Conservation (phyloP, 2,329 filamentous ascomycete genomes). For the Chaetomiaceae sp. region DNA sequence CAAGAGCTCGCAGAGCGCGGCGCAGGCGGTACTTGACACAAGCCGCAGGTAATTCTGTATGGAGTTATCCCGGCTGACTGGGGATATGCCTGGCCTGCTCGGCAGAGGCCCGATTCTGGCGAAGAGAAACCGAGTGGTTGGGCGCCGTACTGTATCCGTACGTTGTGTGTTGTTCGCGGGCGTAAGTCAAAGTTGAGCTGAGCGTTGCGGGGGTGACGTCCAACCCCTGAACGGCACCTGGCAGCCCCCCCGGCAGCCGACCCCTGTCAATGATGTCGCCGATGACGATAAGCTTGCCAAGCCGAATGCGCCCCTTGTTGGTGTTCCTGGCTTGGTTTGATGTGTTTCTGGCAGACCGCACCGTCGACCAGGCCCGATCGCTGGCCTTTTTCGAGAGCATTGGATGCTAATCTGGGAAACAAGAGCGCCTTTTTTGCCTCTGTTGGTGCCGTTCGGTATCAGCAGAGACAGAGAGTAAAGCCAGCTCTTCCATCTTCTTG, state of each 20-base stretch:
- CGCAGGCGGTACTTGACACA: not conserved
- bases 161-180: constrained; percentile 2
- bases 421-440: not conserved
- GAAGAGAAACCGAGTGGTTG: not conserved
- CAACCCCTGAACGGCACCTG: not conserved
- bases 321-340: constrained; percentile 5
- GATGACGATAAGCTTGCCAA: constrained; percentile 21
- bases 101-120: not conserved
- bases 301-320: constrained; percentile 5
- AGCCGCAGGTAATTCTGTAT: not conserved
- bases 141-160: not conserved
- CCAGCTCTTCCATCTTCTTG: not conserved
- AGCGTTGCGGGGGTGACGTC: not conserved
- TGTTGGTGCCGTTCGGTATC: not conserved
- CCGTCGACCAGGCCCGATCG: constrained; percentile 13
- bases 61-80: not conserved
- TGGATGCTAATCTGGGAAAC: constrained; percentile 15
- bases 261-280: constrained; percentile 26
- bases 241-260: too few species aligned
- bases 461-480: not conserved
- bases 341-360: constrained; percentile 14
- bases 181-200: not conserved
- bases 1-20: not conserved
- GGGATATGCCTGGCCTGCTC: not conserved
- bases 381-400: constrained; percentile 5